Evolutionary conservation across 176 grass and related monocot species (phyloP), one percentile per base, ranked within the genome.

Genomic region (Melocanna baccifera): DNA sequence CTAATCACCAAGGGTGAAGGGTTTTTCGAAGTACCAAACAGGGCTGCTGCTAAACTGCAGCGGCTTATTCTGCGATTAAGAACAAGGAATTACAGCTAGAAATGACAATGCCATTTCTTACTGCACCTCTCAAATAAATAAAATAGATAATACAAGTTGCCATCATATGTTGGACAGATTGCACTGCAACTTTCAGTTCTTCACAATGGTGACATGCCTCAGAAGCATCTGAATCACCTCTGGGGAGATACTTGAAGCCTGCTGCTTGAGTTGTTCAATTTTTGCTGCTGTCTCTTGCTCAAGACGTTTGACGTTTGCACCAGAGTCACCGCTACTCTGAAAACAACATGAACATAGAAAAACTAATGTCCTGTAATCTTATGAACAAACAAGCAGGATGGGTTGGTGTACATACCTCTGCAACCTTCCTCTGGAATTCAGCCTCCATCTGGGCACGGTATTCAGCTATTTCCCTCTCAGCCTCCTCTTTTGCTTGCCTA

Each of bases 161-260:
- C 16, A 69, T 66, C 32, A 64, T 77, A 77, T 57, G 68, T 20
- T 36, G 19, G 5, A 36, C 30, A 22, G 34, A 56, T n/a, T 39
- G 67, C 50, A 4, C 7, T 58, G 7, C 30, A 18, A 76, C 59
- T 10, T 81, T 83, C 62, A 94, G 80, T 94, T 94, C 86, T 94
- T 94, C 29, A 91, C 95, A 29, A 90, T 86, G 73, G 90, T 97
- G 18, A 97, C 95, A 69, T 94, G 78, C 86, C 84, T 94, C 52
- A 97, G 86, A 45, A 97, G 92, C 95, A 97, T 97, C 73, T 86
- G 78, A 42, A 97, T 88, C 15, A 97, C 90, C 76, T 97, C 95
- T 12, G 82, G 77, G 26, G 88, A 89, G 59, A 88, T 89, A 25
- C 45, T 87, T 26, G 88, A 69, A 9, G 92, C 86, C 70, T 92